Evolutionary conservation across 768 basidiomycete genomes (phyloP), one percentile per base, ranked within the genome.

Genomic region (Steccherinum ochraceum): DNA sequence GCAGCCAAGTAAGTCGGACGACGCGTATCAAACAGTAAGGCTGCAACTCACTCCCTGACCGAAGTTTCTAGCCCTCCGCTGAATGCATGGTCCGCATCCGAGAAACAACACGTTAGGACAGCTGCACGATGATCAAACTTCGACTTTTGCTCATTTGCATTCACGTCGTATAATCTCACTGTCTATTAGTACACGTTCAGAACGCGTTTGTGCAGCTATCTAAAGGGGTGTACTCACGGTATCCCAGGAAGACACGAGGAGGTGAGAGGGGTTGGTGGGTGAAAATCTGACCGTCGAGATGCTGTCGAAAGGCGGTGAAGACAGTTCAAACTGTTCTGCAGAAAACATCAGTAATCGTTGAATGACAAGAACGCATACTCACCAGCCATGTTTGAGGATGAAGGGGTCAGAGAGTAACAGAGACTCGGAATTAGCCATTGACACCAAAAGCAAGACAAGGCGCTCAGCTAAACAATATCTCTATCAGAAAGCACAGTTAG

Each of bases 181-280:
- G 80, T 71, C 89, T 89, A 60, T 41, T 21, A 30, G 52, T 42
- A 50, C 46, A 52, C 46, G 72, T 51, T 55, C 26, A 40, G 24
- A 2, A 35, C 30, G 30, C 7, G 30, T n/a, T n/a, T n/a, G n/a
- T n/a, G n/a, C n/a, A n/a, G n/a, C n/a, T n/a, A n/a, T n/a, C n/a
- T n/a, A n/a, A n/a, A n/a, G n/a, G n/a, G n/a, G n/a, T n/a, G n/a
- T n/a, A 60, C 79, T 57, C 49, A 81, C 80, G 20, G 89, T 81
- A 67, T 98, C 95, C 95, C 95, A 98, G 53, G 89, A 86, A 12
- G 90, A 81, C 16, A 89, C 89, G 0, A 97, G 70, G 1, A 98
- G 70, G 18, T 86, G 83, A 49, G 86, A 76, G 2, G 93, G 84
- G 64, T 87, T 80, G 2, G 76, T 75, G 1, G 92, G 88, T 19